Percentiles rank a stretch among this genome's conserved stretches.
Evolutionary conservation across 129 eudicot genomes (phyloP).

Genomic region (Flaveria bidentis): DNA sequence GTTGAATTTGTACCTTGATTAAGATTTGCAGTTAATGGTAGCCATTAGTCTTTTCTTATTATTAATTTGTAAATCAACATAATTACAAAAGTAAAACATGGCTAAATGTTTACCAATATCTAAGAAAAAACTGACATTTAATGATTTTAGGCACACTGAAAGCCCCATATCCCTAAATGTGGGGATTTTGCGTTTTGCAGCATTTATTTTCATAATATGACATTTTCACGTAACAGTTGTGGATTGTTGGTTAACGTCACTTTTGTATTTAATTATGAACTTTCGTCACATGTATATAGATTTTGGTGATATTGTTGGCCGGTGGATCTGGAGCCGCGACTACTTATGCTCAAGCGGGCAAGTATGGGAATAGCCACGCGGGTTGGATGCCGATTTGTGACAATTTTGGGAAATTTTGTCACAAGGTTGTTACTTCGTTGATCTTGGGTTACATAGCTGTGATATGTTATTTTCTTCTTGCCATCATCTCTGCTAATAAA

Average conservation of each 20-base stretch:
- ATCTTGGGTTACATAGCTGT: conserved; percentile 32
- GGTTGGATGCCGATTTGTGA: conserved; percentile 64
- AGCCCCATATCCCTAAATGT: neutral
- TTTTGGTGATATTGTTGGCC: conserved; percentile 36
- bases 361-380: conserved; percentile 52
- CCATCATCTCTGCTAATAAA: conserved; percentile 46
- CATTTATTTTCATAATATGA: neutral
- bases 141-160: neutral
- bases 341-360: conserved; percentile 52
- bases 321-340: conserved; percentile 57
- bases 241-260: neutral
- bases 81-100: neutral
- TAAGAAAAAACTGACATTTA: conserved; percentile 2
- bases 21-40: neutral
- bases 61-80: neutral
- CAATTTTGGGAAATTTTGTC: conserved; percentile 47
- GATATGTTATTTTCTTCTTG: conserved; percentile 36
- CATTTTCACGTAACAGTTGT: neutral
- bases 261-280: neutral
- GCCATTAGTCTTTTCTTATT: neutral
- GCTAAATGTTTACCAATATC: neutral
- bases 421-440: conserved; percentile 32
- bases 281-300: conserved; percentile 21
- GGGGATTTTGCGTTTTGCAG: neutral
- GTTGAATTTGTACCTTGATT: neutral